Conservation (phyloP, 1,139 yeast species). For the Magnusiomyces paraingens region DNA sequence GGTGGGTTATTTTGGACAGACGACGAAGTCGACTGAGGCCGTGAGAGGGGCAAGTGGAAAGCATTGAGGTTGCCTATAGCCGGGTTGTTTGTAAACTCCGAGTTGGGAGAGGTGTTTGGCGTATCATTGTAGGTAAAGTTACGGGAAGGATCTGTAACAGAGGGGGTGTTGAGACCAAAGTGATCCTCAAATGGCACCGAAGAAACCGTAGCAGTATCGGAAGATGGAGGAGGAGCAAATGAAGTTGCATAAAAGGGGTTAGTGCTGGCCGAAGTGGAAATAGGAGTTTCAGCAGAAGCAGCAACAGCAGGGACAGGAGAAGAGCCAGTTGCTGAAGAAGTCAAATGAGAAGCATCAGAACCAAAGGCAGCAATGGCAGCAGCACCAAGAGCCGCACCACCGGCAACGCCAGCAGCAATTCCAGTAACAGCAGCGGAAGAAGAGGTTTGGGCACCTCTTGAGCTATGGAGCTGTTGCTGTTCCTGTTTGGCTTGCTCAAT, state of each 20-base stretch:
- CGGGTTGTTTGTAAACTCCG: slow-evolving; percentile 33
- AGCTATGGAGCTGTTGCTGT: slow-evolving; percentile 8
- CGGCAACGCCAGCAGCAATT: slow-evolving; percentile 28
- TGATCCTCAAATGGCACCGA: slow-evolving; percentile 7
- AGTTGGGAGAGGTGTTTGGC: slow-evolving; percentile 52
- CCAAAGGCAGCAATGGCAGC: slow-evolving; percentile 22
- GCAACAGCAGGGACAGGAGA: slow-evolving; percentile 20
- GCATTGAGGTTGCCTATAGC: slow-evolving; percentile 33
- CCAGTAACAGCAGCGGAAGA: slow-evolving; percentile 13
- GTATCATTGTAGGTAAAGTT: slow-evolving; percentile 33
- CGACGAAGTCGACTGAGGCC: slow-evolving; percentile 79
- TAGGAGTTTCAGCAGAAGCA: slow-evolving; percentile 6
- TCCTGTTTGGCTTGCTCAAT: slow-evolving; percentile 13
- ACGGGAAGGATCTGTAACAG: slow-evolving; percentile 6
- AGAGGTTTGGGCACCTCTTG: slow-evolving; percentile 12
- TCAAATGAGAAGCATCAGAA: slow-evolving; percentile 16
- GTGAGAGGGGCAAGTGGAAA: slow-evolving; percentile 45
- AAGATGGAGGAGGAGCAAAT: slow-evolving; percentile 11
- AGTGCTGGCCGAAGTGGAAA: slow-evolving; percentile 8
- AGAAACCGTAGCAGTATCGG: slow-evolving; percentile 14
- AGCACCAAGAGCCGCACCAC: slow-evolving; percentile 23
- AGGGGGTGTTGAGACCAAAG: slow-evolving; percentile 11
- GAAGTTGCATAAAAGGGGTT: slow-evolving; percentile 14
- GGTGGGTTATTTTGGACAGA: slow-evolving; percentile 92
- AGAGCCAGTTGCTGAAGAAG: slow-evolving; percentile 20